These are phyloP conservation scores for Phytophthora palmivora DNA, from an alignment of 352 stramenopile genomes.

Conservation along the genomic window DNA sequence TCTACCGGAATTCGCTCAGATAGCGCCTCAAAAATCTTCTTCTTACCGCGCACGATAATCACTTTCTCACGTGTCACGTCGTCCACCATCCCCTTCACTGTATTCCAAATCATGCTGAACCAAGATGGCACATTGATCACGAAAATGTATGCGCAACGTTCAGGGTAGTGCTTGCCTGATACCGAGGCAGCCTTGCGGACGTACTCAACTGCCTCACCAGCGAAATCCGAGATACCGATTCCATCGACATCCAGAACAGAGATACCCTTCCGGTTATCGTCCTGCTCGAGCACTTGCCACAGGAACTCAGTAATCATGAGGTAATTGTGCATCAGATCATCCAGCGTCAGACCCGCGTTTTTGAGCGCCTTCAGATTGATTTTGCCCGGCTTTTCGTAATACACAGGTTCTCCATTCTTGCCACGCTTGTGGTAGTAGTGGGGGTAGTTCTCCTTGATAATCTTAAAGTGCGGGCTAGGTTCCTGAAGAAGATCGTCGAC, in stretches of 20 bases:
- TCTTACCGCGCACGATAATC: slow-evolving; percentile 86
- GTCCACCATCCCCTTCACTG: slow-evolving; percentile 92
- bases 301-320: slow-evolving; percentile 88
- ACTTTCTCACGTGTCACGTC: slow-evolving; percentile 95
- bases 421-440: slow-evolving; percentile 91
- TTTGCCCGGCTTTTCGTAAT: slow-evolving; percentile 88
- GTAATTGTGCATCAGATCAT: slow-evolving; percentile 89
- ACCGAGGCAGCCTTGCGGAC: slow-evolving; percentile 76
- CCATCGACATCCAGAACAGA: slow-evolving; percentile 86
- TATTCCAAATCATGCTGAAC: slow-evolving; percentile 94
- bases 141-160: slow-evolving; percentile 93
- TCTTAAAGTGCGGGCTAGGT: slow-evolving; percentile 75
- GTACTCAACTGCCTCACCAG: slow-evolving; percentile 88
- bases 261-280: slow-evolving; percentile 88
- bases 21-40: slow-evolving; percentile 84
- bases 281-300: slow-evolving; percentile 85
- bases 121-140: slow-evolving; percentile 95
- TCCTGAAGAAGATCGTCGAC: slow-evolving; percentile 80
- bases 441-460: slow-evolving; percentile 93
- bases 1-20: slow-evolving; percentile 73
- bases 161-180: slow-evolving; percentile 93
- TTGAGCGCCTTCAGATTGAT: slow-evolving; percentile 91
- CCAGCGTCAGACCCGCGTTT: slow-evolving; percentile 70
- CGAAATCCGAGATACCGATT: slow-evolving; percentile 87
- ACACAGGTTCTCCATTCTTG: slow-evolving; percentile 81